A percentile compares a stretch with the other conserved stretches of the same genome.
These are phyloP conservation scores for Trichophyton verrucosum DNA, from an alignment of 2,329 filamentous ascomycete genomes.

Conservation along the genomic window DNA sequence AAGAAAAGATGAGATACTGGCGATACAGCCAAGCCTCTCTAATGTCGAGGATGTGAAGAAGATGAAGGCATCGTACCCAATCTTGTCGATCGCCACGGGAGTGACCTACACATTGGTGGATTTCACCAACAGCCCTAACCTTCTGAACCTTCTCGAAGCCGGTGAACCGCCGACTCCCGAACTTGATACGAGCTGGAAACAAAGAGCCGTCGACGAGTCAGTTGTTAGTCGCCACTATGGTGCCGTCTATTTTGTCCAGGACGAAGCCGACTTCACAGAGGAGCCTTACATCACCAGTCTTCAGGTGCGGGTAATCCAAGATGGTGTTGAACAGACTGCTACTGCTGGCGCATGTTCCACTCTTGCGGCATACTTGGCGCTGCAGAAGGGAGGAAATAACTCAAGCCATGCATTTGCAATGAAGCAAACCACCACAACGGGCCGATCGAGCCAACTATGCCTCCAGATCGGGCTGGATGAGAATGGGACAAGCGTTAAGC, in stretches of 20 bases:
- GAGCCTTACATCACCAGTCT: constrained; percentile 21
- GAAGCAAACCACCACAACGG: constrained; percentile 42
- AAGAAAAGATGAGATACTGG: constrained; percentile 19
- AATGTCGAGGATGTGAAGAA: constrained; percentile 18
- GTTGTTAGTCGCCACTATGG: constrained; percentile 16
- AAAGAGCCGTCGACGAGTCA: neutral
- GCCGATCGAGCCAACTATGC: constrained; percentile 37
- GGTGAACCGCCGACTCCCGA: constrained; percentile 18
- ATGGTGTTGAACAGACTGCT: constrained; percentile 36
- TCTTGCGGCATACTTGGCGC: constrained; percentile 33
- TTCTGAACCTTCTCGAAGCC: constrained; percentile 16
- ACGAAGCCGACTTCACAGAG: constrained; percentile 16
- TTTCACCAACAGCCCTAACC: constrained; percentile 18
- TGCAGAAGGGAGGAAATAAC: constrained; percentile 28
- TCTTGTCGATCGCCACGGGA: constrained; percentile 56
- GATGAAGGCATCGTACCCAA: constrained; percentile 30
- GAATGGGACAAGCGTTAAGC: constrained; percentile 15
- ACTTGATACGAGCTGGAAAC: constrained; percentile 21
- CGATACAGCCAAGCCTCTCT: constrained; percentile 18
- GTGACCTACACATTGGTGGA: constrained; percentile 42
- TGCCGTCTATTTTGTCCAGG: constrained; percentile 22
- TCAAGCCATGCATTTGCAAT: constrained; percentile 27
- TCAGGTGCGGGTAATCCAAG: constrained; percentile 22
- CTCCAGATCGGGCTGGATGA: constrained; percentile 34
- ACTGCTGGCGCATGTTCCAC: constrained; percentile 41